Base-by-base conservation (phyloP, 768 basidiomycete species). In the Boletus pseudopeckii region DNA sequence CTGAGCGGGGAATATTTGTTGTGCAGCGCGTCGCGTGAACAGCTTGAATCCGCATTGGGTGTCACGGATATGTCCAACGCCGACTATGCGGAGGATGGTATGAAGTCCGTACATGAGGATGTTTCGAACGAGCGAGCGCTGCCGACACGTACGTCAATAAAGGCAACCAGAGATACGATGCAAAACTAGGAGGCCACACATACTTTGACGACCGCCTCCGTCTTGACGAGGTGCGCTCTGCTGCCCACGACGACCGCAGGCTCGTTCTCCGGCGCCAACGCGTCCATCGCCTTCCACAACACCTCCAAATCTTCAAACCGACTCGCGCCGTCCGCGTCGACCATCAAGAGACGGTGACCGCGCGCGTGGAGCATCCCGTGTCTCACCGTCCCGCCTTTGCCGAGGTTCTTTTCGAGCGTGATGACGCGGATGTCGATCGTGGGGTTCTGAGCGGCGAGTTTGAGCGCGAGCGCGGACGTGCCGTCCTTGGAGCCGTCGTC, bases 31-130 rank as follows among this genome's bases (percentile, higher is more conserved):
- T 11, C 92, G 90, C 15, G 92, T 85, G 73, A 96, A 95, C 26
- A 98, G 81, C 73, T 98, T 98, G 84, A 98, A 98, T 32, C 95
- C 95, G 66, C 95, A 97, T 68, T 97, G 95, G 17, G 95, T 98
- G 74, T 97, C 94, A 24, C 90, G 83, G 55, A 96, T 89, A 64
- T 92, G 86, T 8, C 87, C 87, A 4, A 94, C 92, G 44, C 95
- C 94, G 30, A 96, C 85, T 43, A 96, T 81, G 34, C 88, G 84
- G 9, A 97, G 80, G 66, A 94, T 85, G 18, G 90, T 85, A 69
- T 98, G 95, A 53, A 98, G 81, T 5, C 88, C 89, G 64, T 96
- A 87, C 95, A 97, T 98, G 52, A 96, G 85, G 54, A 96, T 73
- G 64, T 97, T 98, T 32, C 95, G 88, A 18, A 96, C 71, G 41